Evolutionary conservation across 2,329 filamentous ascomycete species (phyloP).

Genomic region (Metarhizium robertsii): DNA sequence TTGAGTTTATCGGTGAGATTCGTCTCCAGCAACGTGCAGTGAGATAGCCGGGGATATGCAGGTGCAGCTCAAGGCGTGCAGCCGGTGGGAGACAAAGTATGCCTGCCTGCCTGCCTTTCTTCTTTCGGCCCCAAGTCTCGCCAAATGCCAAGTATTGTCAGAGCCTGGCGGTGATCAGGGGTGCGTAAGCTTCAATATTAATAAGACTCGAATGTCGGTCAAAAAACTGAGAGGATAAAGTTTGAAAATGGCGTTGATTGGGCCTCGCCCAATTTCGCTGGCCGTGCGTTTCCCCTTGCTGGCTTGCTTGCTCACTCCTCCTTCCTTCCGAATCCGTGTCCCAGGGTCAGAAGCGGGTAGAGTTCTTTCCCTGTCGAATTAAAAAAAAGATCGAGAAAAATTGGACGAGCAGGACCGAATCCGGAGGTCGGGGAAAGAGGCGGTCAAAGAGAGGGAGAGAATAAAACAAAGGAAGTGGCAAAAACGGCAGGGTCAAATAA

Average conservation of each 20-base stretch:
- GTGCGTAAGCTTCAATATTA: neutral
- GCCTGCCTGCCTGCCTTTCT: too few species aligned
- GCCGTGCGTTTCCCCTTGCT: neutral
- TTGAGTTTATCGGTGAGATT: neutral
- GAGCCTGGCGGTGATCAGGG: neutral
- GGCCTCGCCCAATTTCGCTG: neutral
- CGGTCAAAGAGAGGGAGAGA: too few species aligned
- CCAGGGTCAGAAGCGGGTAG: neutral
- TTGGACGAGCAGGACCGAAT: too few species aligned
- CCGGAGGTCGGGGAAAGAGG: too few species aligned
- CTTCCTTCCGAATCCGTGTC: neutral
- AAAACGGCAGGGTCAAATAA: too few species aligned
- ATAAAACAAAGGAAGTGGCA: too few species aligned
- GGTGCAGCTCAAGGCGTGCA: neutral
- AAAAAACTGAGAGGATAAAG: neutral
- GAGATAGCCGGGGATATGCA: neutral
- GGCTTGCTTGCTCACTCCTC: neutral
- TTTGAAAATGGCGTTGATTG: neutral
- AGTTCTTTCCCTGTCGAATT: neutral
- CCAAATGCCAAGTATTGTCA: neutral
- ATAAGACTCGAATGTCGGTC: neutral
- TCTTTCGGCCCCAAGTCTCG: neutral
- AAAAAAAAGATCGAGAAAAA: neutral
- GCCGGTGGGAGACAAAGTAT: too few species aligned
- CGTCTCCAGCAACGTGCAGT: neutral